A percentile compares a stretch with the other conserved stretches of the same genome.
These are phyloP conservation scores for Myriosclerotinia duriaeana DNA, from an alignment of 2,329 filamentous ascomycete species.

Conservation along the genomic window DNA sequence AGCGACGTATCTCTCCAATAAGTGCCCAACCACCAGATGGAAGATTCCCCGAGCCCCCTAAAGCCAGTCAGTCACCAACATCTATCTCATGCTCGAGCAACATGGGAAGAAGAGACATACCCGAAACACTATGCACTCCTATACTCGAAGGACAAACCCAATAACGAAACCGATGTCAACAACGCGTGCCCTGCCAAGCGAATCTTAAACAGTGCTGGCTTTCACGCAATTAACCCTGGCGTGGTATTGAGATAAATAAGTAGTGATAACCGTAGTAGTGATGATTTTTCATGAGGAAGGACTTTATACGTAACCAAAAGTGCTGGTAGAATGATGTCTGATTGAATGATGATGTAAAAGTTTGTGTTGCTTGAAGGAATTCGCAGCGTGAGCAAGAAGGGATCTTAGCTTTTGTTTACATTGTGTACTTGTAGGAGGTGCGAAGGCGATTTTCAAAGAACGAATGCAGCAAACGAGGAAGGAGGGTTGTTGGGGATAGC, in stretches of 20 bases:
- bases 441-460: neutral
- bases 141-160: neutral
- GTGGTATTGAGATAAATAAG: neutral
- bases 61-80: neutral
- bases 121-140: neutral
- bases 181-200: neutral
- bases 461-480: neutral
- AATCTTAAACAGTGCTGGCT: neutral
- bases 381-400: neutral
- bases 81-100: neutral
- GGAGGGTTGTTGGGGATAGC: neutral
- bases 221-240: neutral
- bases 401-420: neutral
- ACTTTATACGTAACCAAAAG: neutral
- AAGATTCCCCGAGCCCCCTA: too few species aligned
- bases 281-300: neutral
- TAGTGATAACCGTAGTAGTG: conserved; percentile 1
- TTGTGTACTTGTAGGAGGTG: neutral
- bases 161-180: neutral
- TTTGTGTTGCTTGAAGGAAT: neutral
- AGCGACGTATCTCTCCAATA: too few species aligned
- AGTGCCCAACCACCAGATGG: too few species aligned
- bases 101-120: neutral
- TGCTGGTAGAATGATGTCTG: neutral
- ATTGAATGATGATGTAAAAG: neutral